Conservation (phyloP, 345 rosid genomes). For the Syzygium oleosum region DNA sequence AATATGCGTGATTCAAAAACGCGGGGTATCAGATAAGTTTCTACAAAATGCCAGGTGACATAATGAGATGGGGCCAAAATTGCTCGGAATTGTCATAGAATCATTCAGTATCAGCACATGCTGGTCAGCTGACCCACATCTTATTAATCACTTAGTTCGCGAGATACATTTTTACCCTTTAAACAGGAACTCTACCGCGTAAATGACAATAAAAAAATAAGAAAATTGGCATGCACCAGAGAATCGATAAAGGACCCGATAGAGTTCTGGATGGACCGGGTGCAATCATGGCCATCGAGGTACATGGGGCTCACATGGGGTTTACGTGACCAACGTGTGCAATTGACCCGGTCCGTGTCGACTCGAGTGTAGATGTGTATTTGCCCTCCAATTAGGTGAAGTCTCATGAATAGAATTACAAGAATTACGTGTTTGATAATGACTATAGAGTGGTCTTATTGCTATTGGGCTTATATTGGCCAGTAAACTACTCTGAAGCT, state of each 20-base stretch:
- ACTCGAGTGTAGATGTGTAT: neutral
- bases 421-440: neutral
- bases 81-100: neutral
- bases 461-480: neutral
- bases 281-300: neutral
- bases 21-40: neutral
- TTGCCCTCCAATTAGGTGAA: neutral
- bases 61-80: neutral
- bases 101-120: neutral
- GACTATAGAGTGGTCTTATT: neutral
- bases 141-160: neutral
- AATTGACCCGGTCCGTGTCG: neutral
- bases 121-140: neutral
- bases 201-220: neutral
- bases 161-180: neutral
- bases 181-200: neutral
- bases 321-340: neutral
- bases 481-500: neutral
- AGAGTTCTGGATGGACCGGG: neutral
- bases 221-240: neutral
- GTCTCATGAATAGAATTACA: neutral
- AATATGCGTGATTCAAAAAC: neutral
- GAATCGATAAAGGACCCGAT: neutral
- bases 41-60: neutral
- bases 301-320: neutral